A percentile compares a stretch with the other conserved stretches of the same genome.
Evolutionary conservation across 2,329 filamentous ascomycete species (phyloP).

Genomic region (Fusarium chaquense): DNA sequence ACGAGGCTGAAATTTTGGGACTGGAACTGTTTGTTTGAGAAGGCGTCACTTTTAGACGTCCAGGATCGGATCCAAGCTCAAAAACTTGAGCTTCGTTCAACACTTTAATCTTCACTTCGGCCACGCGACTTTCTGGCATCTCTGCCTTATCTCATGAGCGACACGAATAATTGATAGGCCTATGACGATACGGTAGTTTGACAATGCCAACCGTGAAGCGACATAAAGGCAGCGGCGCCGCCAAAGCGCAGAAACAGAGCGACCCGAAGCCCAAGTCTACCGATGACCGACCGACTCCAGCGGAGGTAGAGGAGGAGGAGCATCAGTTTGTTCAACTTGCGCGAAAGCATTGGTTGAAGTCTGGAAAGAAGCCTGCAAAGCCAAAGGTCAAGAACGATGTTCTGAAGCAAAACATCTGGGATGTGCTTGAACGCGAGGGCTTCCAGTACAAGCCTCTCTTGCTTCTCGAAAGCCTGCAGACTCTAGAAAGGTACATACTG

Average conservation of each 20-base stretch:
- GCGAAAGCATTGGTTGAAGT: conserved; percentile 84
- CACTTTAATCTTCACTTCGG: conserved; percentile 18
- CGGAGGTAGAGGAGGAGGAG: conserved; percentile 78
- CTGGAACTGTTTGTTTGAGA: conserved; percentile 30
- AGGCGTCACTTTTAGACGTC: conserved; percentile 37
- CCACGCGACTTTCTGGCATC: conserved; percentile 24
- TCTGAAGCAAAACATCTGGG: conserved; percentile 90
- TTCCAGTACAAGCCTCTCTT: conserved; percentile 84
- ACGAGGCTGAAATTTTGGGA: conserved; percentile 55
- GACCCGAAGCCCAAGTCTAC: conserved; percentile 55
- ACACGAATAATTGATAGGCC: conserved; percentile 15
- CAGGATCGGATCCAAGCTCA: conserved; percentile 32
- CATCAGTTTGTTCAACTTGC: conserved; percentile 81
- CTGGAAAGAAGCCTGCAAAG: conserved; percentile 69
- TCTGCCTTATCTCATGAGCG: conserved; percentile 20
- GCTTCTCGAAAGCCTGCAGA: conserved; percentile 88
- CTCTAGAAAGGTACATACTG: conserved; percentile 77
- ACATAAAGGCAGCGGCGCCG: conserved; percentile 65
- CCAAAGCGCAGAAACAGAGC: conserved; percentile 52
- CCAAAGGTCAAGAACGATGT: conserved; percentile 85
- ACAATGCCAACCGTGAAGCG: conserved; percentile 71
- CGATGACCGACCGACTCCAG: conserved; percentile 65
- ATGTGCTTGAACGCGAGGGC: conserved; percentile 82
- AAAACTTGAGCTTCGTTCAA: conserved; percentile 21
- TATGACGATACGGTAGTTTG: conserved; percentile 43